phyloP scores from a whole-genome alignment of 1,284 basidiomycete genomes.

The Pyrrhoderma lamaoense region DNA sequence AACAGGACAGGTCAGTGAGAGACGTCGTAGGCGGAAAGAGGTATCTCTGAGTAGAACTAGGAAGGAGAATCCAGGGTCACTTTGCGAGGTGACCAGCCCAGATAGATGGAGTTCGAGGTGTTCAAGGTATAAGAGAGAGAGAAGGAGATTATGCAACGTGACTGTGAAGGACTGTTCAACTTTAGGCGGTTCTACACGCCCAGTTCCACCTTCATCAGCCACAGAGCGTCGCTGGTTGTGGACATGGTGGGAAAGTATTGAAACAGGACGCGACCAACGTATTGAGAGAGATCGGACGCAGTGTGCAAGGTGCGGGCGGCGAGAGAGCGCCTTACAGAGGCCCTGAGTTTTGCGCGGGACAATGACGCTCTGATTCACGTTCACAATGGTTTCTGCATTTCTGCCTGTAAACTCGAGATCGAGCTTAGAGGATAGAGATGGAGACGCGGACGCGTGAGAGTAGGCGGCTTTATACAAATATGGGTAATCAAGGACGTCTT shows the following conservation, averaged over 20 bases:
- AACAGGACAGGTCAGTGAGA: slow-evolving; percentile 35
- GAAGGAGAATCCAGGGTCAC: slow-evolving; percentile 20
- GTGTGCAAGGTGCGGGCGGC: slow-evolving; percentile 38
- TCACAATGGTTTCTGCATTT: too few relatives aligned
- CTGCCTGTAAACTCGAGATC: too few relatives aligned
- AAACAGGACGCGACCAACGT: slow-evolving; percentile 33
- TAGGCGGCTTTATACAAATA: too few relatives aligned
- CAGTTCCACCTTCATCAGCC: slow-evolving; percentile 18
- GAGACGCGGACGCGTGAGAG: too few relatives aligned
- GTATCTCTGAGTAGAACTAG: slow-evolving; percentile 26
- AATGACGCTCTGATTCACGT: slow-evolving; percentile 21
- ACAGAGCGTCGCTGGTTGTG: background rate
- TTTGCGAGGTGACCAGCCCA: slow-evolving; percentile 20
- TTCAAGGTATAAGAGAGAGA: slow-evolving; percentile 32
- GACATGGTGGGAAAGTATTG: too few relatives aligned
- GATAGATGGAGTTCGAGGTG: slow-evolving; percentile 51
- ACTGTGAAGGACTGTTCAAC: slow-evolving; percentile 13
- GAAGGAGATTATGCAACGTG: slow-evolving; percentile 17
- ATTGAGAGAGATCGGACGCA: slow-evolving; percentile 41
- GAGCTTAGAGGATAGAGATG: too few relatives aligned
- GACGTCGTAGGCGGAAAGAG: slow-evolving; percentile 35
- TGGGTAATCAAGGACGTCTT: slow-evolving; percentile 27
- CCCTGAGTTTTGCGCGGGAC: slow-evolving; percentile 39
- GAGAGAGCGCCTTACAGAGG: slow-evolving; percentile 47
- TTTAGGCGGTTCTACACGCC: slow-evolving; percentile 21